Conservation (phyloP, 768 basidiomycete genomes). For the Rhizopogon vulgaris region DNA sequence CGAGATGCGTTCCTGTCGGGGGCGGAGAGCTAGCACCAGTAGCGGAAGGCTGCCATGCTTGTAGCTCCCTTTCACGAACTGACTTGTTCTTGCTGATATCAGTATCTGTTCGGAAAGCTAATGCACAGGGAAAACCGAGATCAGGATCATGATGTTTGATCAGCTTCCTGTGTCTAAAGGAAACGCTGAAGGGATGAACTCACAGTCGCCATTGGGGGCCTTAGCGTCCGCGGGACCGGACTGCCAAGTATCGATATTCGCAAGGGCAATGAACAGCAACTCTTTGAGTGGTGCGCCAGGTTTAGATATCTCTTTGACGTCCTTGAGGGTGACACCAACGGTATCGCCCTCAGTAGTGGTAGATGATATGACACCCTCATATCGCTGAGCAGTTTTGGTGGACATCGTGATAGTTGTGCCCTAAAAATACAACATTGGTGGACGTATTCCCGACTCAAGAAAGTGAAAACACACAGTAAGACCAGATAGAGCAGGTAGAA, state of each 20-base stretch:
- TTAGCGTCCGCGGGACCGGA: constrained; percentile 72
- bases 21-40: constrained; percentile 28
- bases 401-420: constrained; percentile 75
- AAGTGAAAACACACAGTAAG: constrained; percentile 53
- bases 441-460: constrained; percentile 8
- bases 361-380: constrained; percentile 65
- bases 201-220: constrained; percentile 62
- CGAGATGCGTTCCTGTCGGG: constrained; percentile 19
- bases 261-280: constrained; percentile 58
- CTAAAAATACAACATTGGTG: constrained; percentile 30
- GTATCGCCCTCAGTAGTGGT: constrained; percentile 62
- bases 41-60: constrained; percentile 59
- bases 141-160: constrained; percentile 8
- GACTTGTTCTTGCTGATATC: constrained; percentile 61
- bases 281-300: constrained; percentile 70
- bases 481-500: constrained; percentile 60
- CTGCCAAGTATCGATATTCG: constrained; percentile 68
- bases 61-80: constrained; percentile 68
- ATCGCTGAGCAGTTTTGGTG: constrained; percentile 66
- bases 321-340: constrained; percentile 66
- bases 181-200: constrained; percentile 23
- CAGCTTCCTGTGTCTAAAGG: constrained; percentile 1
- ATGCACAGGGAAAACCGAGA: constrained; percentile 5
- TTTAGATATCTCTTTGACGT: constrained; percentile 66
- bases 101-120: constrained; percentile 78